These are phyloP conservation scores for Oxyria digyna DNA, from an alignment of 148 eudicot species.

Conservation along the genomic window DNA sequence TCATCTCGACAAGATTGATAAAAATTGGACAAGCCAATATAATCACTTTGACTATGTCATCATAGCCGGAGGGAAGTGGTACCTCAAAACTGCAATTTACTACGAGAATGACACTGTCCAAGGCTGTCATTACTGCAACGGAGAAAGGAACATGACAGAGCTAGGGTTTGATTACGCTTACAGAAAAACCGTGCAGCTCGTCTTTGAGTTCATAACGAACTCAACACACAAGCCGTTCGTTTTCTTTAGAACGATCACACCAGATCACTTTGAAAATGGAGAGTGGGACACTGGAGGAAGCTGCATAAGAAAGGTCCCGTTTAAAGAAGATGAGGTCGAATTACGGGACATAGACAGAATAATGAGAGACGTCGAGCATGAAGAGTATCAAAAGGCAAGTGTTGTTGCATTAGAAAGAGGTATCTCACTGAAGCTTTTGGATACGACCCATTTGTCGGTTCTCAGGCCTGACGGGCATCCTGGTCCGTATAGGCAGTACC, in stretches of 20 bases:
- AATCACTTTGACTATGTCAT: slow-evolving; percentile 39
- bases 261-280: slow-evolving; percentile 80
- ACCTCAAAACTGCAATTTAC: slow-evolving; percentile 49
- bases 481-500: slow-evolving; percentile 47
- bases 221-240: slow-evolving; percentile 31
- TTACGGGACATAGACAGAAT: slow-evolving; percentile 22
- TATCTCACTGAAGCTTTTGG: slow-evolving; percentile 31
- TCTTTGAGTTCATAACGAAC: slow-evolving; percentile 23
- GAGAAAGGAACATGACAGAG: slow-evolving; percentile 39
- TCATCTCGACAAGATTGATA: slow-evolving; percentile 60
- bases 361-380: slow-evolving; percentile 44
- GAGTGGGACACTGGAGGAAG: slow-evolving; percentile 71
- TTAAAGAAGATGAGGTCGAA: slow-evolving; percentile 28
- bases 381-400: slow-evolving; percentile 38
- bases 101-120: slow-evolving; percentile 35
- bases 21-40: slow-evolving; percentile 41
- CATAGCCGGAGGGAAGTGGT: slow-evolving; percentile 72
- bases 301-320: slow-evolving; percentile 45
- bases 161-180: slow-evolving; percentile 51
- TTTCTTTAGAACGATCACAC: slow-evolving; percentile 47
- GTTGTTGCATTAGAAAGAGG: slow-evolving; percentile 16
- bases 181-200: slow-evolving; percentile 24
- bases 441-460: slow-evolving; percentile 46
- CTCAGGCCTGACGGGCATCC: slow-evolving; percentile 89
- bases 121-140: slow-evolving; percentile 66